Evolutionary conservation across 73 alveolate genomes (phyloP).

Genomic region (Paramecium biaurelia): DNA sequence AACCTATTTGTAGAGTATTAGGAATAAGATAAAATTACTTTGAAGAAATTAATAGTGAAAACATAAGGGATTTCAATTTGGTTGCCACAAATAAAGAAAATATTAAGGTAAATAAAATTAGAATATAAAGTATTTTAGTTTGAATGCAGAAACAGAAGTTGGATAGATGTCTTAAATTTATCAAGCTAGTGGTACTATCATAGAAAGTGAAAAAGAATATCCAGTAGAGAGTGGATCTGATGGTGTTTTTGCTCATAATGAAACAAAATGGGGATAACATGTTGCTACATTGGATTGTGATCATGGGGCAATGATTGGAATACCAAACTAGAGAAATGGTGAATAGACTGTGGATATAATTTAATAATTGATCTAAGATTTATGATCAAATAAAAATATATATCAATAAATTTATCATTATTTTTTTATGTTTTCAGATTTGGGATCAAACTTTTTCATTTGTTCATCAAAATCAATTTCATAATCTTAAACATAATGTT

Average conservation of each 20-base stretch:
- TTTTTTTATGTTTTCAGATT: background rate
- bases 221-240: background rate
- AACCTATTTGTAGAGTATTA: background rate
- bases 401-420: background rate
- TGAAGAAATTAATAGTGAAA: constrained; percentile 1
- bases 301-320: constrained; percentile 9
- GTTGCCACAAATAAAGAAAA: constrained; percentile 30
- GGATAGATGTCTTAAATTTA: background rate
- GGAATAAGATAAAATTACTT: background rate
- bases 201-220: background rate
- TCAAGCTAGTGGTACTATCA: background rate
- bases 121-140: background rate
- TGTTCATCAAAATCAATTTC: background rate
- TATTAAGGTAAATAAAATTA: background rate
- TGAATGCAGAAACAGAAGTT: background rate
- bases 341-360: background rate
- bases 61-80: constrained; percentile 36
- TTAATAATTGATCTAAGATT: background rate
- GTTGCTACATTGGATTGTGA: constrained; percentile 22
- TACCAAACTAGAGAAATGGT: background rate
- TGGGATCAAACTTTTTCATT: background rate
- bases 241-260: constrained; percentile 17
- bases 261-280: constrained; percentile 11
- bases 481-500: background rate
- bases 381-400: background rate